Conservation (phyloP, 2,329 filamentous ascomycete genomes). For the Xenoacremonium recifei region DNA sequence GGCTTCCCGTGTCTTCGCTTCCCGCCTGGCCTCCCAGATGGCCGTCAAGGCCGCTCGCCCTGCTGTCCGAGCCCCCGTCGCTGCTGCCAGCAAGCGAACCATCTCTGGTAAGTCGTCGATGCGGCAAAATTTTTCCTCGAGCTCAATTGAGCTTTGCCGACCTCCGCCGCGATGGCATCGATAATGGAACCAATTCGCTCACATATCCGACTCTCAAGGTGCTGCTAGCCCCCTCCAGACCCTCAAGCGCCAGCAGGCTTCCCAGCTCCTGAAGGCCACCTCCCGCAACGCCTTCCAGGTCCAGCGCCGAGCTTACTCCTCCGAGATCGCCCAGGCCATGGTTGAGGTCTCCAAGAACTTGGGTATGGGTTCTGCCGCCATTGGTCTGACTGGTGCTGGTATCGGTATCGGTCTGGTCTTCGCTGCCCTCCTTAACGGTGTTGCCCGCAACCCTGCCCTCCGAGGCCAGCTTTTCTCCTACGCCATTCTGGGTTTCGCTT, state of each 20-base stretch:
- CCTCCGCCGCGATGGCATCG: conserved; percentile 29
- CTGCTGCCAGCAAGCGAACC: conserved; percentile 71
- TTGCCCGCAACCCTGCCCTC: conserved; percentile 92
- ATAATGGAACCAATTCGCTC: conserved; percentile 29
- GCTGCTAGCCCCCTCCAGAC: conserved; percentile 67
- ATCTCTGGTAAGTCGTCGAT: conserved; percentile 62
- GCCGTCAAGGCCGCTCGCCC: conserved; percentile 76
- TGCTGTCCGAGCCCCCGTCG: conserved; percentile 63
- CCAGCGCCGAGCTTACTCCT: conserved; percentile 76
- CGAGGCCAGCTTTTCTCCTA: conserved; percentile 95
- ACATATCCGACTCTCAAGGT: conserved; percentile 40
- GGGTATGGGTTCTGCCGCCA: conserved; percentile 85
- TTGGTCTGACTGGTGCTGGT: conserved; percentile 89
- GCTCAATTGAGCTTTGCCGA: conserved; percentile 26
- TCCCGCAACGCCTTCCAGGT: conserved; percentile 63
- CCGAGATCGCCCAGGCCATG: conserved; percentile 84
- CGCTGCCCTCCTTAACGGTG: conserved; percentile 82
- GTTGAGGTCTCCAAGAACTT: conserved; percentile 90
- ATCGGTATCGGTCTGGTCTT: conserved; percentile 96
- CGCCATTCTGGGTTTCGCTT: conserved; percentile 93
- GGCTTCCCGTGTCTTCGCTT: conserved; percentile 77
- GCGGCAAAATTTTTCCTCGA: conserved; percentile 31
- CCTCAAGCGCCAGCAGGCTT: conserved; percentile 71
- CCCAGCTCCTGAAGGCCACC: conserved; percentile 65
- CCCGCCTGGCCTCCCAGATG: conserved; percentile 75